A percentile compares a stretch with the other conserved stretches of the same genome.
Evolutionary conservation across 2,329 filamentous ascomycete species (phyloP).

Genomic region (Cladophialophora chaetospira): DNA sequence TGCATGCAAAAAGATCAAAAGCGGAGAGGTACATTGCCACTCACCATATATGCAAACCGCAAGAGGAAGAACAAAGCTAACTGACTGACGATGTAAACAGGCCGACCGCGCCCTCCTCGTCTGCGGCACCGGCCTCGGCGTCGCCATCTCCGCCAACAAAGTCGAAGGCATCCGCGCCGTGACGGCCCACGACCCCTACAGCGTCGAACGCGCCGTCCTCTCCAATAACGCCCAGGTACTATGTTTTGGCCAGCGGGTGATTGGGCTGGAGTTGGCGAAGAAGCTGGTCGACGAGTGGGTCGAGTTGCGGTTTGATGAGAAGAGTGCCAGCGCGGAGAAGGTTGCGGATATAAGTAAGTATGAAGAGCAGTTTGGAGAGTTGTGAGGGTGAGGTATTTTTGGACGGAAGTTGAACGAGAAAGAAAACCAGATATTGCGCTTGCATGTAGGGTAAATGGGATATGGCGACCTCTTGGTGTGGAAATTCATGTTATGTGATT

Average conservation of each 20-base stretch:
- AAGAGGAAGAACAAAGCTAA: no score
- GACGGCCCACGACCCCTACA: slow-evolving; percentile 84
- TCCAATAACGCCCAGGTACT: slow-evolving; percentile 87
- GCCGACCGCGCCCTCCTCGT: slow-evolving; percentile 79
- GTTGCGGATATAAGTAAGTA: slow-evolving; percentile 52
- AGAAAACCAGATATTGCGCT: background rate
- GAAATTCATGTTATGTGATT: no score
- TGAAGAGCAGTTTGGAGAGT: slow-evolving; percentile 41
- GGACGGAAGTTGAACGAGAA: background rate
- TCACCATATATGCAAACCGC: background rate
- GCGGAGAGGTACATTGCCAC: slow-evolving; percentile 41
- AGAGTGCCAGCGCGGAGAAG: slow-evolving; percentile 64
- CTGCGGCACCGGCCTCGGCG: slow-evolving; percentile 83
- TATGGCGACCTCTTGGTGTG: no score
- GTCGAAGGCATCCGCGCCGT: slow-evolving; percentile 82
- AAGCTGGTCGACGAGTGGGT: slow-evolving; percentile 80
- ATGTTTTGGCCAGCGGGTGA: slow-evolving; percentile 81
- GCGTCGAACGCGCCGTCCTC: slow-evolving; percentile 75
- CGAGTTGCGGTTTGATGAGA: slow-evolving; percentile 75
- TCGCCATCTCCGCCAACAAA: slow-evolving; percentile 88
- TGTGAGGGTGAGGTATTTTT: background rate
- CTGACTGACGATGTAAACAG: slow-evolving; percentile 37
- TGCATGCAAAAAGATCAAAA: slow-evolving; percentile 60
- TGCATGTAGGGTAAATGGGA: background rate
- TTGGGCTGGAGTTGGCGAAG: slow-evolving; percentile 78